Evolutionary conservation across 2,329 filamentous ascomycete genomes (phyloP).

Genomic region (Sordariomycetes sp.): DNA sequence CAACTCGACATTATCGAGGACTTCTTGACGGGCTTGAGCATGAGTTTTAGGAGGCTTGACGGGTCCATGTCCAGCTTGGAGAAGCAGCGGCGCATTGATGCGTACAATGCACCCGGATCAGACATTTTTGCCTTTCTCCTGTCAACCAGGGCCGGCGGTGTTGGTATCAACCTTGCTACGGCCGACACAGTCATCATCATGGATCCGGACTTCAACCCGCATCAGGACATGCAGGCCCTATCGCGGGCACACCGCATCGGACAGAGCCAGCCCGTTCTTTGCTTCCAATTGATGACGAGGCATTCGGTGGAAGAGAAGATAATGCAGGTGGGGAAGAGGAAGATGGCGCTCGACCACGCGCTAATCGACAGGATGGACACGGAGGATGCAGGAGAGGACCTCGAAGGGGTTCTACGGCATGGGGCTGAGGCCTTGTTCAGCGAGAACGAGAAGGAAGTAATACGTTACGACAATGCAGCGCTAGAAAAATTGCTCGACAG

Average conservation of each 20-base stretch:
- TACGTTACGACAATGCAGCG: constrained; percentile 67
- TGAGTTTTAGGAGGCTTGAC: constrained; percentile 70
- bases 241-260: constrained; percentile 93
- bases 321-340: constrained; percentile 87
- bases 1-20: constrained; percentile 88
- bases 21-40: constrained; percentile 64
- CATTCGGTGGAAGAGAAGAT: constrained; percentile 89
- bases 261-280: constrained; percentile 89
- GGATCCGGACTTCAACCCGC: constrained; percentile 93
- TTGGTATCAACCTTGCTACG: constrained; percentile 93
- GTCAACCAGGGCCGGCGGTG: constrained; percentile 87
- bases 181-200: constrained; percentile 97
- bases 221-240: constrained; percentile 92
- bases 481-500: constrained; percentile 90
- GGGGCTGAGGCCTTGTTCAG: constrained; percentile 84
- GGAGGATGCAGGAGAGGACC: constrained; percentile 64
- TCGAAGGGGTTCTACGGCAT: constrained; percentile 79
- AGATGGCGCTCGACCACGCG: constrained; percentile 90
- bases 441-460: constrained; percentile 53
- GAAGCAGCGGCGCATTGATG: constrained; percentile 90
- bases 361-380: constrained; percentile 88
- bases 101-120: constrained; percentile 78
- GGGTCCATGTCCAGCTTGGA: constrained; percentile 69
- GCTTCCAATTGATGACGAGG: constrained; percentile 88
- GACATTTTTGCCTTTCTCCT: constrained; percentile 79